A percentile compares a stretch with the other conserved stretches of the same genome.
These are phyloP conservation scores for Fusarium staphyleae DNA, from an alignment of 2,329 filamentous ascomycete species.

Conservation along the genomic window DNA sequence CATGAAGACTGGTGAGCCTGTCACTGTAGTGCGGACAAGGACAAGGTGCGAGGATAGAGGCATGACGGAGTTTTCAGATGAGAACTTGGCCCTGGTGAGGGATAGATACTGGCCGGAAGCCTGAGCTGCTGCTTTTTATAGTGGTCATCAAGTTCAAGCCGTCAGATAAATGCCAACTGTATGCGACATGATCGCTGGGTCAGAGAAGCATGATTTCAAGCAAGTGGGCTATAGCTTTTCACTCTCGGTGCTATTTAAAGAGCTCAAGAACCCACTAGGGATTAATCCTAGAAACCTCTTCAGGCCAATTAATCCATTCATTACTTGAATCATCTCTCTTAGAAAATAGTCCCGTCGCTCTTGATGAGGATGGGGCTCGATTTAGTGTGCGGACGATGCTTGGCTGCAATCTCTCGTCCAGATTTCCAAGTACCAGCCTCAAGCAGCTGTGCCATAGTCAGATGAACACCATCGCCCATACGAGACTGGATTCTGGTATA, in stretches of 20 bases:
- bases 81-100: slow-evolving; percentile 15
- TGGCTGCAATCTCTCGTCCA: slow-evolving; percentile 80
- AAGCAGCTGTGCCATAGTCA: slow-evolving; percentile 59
- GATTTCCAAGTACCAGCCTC: slow-evolving; percentile 67
- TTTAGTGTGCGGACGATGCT: slow-evolving; percentile 79
- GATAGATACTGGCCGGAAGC: slow-evolving; percentile 18
- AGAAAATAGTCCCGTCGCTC: slow-evolving; percentile 27
- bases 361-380: slow-evolving; percentile 75
- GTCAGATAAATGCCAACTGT: no score
- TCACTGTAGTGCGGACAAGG: slow-evolving; percentile 14
- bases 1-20: slow-evolving; percentile 7
- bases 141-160: no score
- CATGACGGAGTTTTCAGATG: slow-evolving; percentile 15
- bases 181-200: no score
- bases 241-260: no score
- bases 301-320: no score
- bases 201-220: no score
- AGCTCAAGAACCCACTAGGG: no score
- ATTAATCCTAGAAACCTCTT: no score
- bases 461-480: slow-evolving; percentile 24
- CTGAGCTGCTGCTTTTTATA: background rate
- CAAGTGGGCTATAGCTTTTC: no score
- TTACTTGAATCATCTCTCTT: background rate
- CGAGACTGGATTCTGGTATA: slow-evolving; percentile 51
- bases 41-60: slow-evolving; percentile 23